Conservation (phyloP, 2,329 filamentous ascomycete genomes). For the Ceratocystis ficicola region DNA sequence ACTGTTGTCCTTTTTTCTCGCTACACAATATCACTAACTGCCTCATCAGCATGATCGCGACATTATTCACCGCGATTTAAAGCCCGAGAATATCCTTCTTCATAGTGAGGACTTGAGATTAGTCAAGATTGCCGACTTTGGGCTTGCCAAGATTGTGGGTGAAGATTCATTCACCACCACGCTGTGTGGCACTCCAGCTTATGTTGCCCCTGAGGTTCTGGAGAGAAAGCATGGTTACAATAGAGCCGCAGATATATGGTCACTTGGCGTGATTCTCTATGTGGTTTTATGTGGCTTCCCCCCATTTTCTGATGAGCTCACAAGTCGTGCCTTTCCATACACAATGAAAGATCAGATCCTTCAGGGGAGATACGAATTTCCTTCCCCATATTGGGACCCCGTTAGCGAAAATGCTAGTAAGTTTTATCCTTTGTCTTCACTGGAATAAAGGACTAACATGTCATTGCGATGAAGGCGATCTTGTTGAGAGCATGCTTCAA, state of each 20-base stretch:
- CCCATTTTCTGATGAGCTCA: slow-evolving; percentile 90
- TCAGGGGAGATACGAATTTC: slow-evolving; percentile 80
- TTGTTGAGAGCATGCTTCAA: slow-evolving; percentile 90
- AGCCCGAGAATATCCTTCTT: slow-evolving; percentile 89
- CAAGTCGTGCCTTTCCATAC: slow-evolving; percentile 67
- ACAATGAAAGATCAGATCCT: slow-evolving; percentile 82
- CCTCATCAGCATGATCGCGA: slow-evolving; percentile 72
- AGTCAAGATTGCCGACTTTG: slow-evolving; percentile 92
- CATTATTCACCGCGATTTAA: slow-evolving; percentile 95
- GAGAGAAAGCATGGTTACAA: slow-evolving; percentile 70
- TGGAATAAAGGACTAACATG: slow-evolving; percentile 15
- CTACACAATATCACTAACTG: too few species aligned
- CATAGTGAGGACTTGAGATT: slow-evolving; percentile 60
- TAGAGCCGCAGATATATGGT: slow-evolving; percentile 92
- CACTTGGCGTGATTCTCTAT: slow-evolving; percentile 91
- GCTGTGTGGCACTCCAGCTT: slow-evolving; percentile 89
- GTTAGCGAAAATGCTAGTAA: slow-evolving; percentile 68
- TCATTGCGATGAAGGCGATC: slow-evolving; percentile 45
- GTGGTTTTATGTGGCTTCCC: slow-evolving; percentile 96
- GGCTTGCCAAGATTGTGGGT: slow-evolving; percentile 93
- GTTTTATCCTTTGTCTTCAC: slow-evolving; percentile 25
- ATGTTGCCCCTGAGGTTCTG: slow-evolving; percentile 91
- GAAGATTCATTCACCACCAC: slow-evolving; percentile 97
- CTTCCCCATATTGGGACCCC: slow-evolving; percentile 89
- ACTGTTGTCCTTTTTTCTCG: not conserved